Evolutionary conservation across 2,329 filamentous ascomycete genomes (phyloP).

Genomic region (Dothidotthia symphoricarpi): DNA sequence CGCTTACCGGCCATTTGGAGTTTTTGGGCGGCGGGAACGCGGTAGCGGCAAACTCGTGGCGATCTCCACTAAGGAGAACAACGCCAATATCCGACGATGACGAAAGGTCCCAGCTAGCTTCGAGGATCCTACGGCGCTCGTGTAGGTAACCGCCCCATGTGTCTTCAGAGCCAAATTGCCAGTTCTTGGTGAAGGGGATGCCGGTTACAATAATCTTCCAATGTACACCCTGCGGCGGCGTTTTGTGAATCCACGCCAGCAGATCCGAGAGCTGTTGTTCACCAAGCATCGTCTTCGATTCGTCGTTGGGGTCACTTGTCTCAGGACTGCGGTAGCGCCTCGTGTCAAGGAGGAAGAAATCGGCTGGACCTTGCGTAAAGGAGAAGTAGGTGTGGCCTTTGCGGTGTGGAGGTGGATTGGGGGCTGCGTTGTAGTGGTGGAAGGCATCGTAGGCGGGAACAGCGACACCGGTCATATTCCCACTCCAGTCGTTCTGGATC

Average conservation of each 20-base stretch:
- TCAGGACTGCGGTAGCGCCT: slow-evolving; percentile 75
- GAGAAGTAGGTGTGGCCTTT: slow-evolving; percentile 76
- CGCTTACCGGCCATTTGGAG: slow-evolving; percentile 51
- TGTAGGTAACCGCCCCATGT: slow-evolving; percentile 91
- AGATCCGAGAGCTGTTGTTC: slow-evolving; percentile 74
- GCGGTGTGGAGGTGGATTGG: slow-evolving; percentile 73
- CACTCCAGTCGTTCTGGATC: slow-evolving; percentile 89
- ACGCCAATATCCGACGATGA: slow-evolving; percentile 69
- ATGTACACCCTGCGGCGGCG: slow-evolving; percentile 72
- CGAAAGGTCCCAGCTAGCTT: slow-evolving; percentile 91
- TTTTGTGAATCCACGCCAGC: slow-evolving; percentile 69
- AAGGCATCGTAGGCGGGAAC: slow-evolving; percentile 78
- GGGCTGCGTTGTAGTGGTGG: slow-evolving; percentile 77
- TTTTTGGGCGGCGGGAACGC: slow-evolving; percentile 65
- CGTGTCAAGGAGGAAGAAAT: slow-evolving; percentile 94
- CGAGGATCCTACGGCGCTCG: slow-evolving; percentile 75
- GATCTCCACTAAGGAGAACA: slow-evolving; percentile 81
- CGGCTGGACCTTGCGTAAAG: slow-evolving; percentile 85
- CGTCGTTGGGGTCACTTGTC: slow-evolving; percentile 60
- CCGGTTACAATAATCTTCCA: slow-evolving; percentile 94
- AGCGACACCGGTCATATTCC: slow-evolving; percentile 78
- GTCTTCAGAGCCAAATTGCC: slow-evolving; percentile 81
- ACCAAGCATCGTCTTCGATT: slow-evolving; percentile 85
- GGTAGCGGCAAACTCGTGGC: slow-evolving; percentile 96
- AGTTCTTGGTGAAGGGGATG: slow-evolving; percentile 97